Base-by-base conservation (phyloP, 495 filamentous ascomycete species). In the Aspergillus sparsus region DNA sequence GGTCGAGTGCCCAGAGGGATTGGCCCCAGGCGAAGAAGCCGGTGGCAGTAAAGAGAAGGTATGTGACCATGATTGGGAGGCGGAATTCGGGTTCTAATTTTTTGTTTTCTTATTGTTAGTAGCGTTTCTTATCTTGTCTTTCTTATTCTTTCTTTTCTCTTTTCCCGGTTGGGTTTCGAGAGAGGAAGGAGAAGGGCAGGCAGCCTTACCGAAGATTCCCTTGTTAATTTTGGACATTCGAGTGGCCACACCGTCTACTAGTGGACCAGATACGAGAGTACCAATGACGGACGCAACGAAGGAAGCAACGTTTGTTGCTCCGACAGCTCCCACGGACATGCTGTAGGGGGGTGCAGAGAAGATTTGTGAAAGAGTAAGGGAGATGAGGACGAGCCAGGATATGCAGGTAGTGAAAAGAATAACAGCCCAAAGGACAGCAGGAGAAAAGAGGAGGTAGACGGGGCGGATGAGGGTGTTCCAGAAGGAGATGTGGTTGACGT, bases 21-120 rank as follows among this genome's bases (percentile, higher is more conserved):
- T 74, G 70, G 16, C 76, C 76, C 69, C 74, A 77, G 16, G 75
- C 77, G 60, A 77, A 79, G 72, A 79, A 79, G 15, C 74, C 75
- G 0, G 74, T 72, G 33, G 73, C 70, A 2, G 74, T 76, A 57
- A 79, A 72, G 27, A 75, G 53, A 13, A 78, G 67, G 49, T 72
- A 73, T 5, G 75, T 72, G 1, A 74, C 36, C 68, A 80, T 75
- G 55, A 78, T 69, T 0, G 72, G 71, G 6, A 82, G 70, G 54
- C 77, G 71, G 64, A 80, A 81, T 57, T 81, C 77, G 4, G 77
- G 77, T 54, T 80, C 77, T 70, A 60, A 52, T 50, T 63, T 18
- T 50, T 50, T 53, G 36, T 62, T 0, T 68, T 58, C 13, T 68
- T 64, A 65, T 71, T 71, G 41, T 42, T 36, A 16, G 15, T 3